A percentile compares a stretch with the other conserved stretches of the same genome.
Conservation (phyloP, 2,329 filamentous ascomycete genomes). For the Capronia epimyces region DNA sequence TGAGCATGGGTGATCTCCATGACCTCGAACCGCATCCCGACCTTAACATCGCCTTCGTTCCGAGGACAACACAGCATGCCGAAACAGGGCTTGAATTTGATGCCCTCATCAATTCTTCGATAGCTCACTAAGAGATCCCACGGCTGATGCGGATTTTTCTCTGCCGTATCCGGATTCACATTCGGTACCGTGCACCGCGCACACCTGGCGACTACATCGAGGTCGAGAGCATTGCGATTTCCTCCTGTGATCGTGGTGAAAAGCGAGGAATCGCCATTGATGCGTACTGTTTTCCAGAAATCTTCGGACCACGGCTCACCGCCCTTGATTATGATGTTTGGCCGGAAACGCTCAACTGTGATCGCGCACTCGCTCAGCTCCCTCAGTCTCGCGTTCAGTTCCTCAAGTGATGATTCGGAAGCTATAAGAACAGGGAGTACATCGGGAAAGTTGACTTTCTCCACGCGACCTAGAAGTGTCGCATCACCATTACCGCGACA, state of each 20-base stretch:
- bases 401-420: conserved; percentile 51
- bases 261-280: conserved; percentile 33
- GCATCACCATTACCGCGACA: conserved; percentile 53
- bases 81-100: conserved; percentile 61
- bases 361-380: conserved; percentile 43
- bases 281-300: conserved; percentile 55
- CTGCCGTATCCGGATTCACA: conserved; percentile 58
- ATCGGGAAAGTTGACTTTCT: conserved; percentile 56
- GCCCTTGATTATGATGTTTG: conserved; percentile 58
- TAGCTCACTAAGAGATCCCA: conserved; percentile 60
- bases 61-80: conserved; percentile 60
- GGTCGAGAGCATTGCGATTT: conserved; percentile 33
- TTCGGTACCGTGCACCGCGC: conserved; percentile 60
- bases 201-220: conserved; percentile 57
- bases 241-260: conserved; percentile 13
- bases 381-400: conserved; percentile 52
- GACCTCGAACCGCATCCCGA: conserved; percentile 57
- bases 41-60: conserved; percentile 49
- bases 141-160: conserved; percentile 54
- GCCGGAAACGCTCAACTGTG: conserved; percentile 57
- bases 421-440: conserved; percentile 54
- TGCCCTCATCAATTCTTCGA: conserved; percentile 54
- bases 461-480: conserved; percentile 49
- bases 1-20: conserved; percentile 52
- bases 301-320: conserved; percentile 57